These are phyloP conservation scores for Russula compacta DNA, from an alignment of 768 basidiomycete genomes.

Conservation along the genomic window DNA sequence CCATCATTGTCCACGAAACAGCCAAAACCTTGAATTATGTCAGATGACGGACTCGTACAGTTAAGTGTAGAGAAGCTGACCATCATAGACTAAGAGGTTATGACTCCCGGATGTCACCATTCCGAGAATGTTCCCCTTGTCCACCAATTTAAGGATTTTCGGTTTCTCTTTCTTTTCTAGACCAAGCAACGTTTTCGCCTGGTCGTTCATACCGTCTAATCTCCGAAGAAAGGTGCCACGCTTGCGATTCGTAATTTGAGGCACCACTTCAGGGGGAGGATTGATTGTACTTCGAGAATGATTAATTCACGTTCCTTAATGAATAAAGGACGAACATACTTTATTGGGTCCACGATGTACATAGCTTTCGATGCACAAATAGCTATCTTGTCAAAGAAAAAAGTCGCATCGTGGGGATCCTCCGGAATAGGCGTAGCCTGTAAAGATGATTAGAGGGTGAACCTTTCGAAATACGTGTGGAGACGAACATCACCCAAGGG, in stretches of 20 bases:
- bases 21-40: neutral
- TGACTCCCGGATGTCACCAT: neutral
- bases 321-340: neutral
- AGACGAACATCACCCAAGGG: neutral
- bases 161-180: neutral
- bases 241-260: neutral
- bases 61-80: neutral
- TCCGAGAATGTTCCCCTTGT: neutral
- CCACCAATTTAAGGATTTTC: neutral
- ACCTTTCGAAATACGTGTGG: neutral
- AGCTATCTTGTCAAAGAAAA: neutral
- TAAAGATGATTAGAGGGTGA: neutral
- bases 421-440: neutral
- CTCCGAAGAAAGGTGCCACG: no score
- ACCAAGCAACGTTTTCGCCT: constrained; percentile 12
- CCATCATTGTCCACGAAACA: neutral
- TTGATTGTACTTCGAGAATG: neutral
- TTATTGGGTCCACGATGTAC: neutral
- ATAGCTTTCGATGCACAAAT: neutral
- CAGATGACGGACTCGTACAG: neutral
- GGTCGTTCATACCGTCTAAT: no score
- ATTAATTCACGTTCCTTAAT: neutral
- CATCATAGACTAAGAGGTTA: neutral
- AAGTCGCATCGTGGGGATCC: neutral
- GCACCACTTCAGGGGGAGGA: neutral